These are phyloP conservation scores for Leishmania arabica DNA, from an alignment of 208 protist genomes.

Conservation along the genomic window DNA sequence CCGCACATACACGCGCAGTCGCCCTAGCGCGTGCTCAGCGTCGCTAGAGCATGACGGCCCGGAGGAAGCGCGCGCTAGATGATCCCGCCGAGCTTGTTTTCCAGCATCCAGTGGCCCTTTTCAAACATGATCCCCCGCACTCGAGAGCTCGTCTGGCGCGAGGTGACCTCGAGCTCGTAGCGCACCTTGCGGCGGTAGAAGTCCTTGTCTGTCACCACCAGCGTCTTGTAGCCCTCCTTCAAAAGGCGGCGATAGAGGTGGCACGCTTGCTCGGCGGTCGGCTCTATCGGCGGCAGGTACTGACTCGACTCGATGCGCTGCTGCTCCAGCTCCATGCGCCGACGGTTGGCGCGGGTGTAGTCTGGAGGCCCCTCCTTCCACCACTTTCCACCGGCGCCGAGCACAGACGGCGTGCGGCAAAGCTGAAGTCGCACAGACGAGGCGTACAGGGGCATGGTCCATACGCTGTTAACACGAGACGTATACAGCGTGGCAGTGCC, in stretches of 20 bases:
- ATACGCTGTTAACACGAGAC: no score
- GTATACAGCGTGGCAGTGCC: neutral
- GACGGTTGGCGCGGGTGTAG: slow-evolving; percentile 69
- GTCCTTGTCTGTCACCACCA: slow-evolving; percentile 76
- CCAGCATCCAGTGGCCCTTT: slow-evolving; percentile 81
- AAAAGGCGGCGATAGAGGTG: slow-evolving; percentile 74
- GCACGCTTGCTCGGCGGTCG: slow-evolving; percentile 62
- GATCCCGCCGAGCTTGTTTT: slow-evolving; percentile 82
- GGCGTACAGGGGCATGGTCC: slow-evolving; percentile 21
- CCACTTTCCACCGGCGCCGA: slow-evolving; percentile 44
- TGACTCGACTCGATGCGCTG: slow-evolving; percentile 56
- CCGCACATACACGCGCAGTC: neutral
- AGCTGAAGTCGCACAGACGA: slow-evolving; percentile 33
- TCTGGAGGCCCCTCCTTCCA: slow-evolving; percentile 79
- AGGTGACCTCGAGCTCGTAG: slow-evolving; percentile 88
- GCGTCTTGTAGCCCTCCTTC: slow-evolving; percentile 45
- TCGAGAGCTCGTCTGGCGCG: slow-evolving; percentile 79
- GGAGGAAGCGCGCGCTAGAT: slow-evolving; percentile 33
- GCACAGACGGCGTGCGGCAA: slow-evolving; percentile 13
- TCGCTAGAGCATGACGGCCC: neutral
- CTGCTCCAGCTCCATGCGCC: slow-evolving; percentile 61
- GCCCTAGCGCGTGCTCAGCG: neutral
- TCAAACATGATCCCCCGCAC: slow-evolving; percentile 93
- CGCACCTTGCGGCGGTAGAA: slow-evolving; percentile 77
- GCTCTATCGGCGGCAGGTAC: slow-evolving; percentile 72